These are phyloP conservation scores for Coemansia sp. DNA, from an alignment of 192 early-diverging fungal genomes.

Conservation along the genomic window DNA sequence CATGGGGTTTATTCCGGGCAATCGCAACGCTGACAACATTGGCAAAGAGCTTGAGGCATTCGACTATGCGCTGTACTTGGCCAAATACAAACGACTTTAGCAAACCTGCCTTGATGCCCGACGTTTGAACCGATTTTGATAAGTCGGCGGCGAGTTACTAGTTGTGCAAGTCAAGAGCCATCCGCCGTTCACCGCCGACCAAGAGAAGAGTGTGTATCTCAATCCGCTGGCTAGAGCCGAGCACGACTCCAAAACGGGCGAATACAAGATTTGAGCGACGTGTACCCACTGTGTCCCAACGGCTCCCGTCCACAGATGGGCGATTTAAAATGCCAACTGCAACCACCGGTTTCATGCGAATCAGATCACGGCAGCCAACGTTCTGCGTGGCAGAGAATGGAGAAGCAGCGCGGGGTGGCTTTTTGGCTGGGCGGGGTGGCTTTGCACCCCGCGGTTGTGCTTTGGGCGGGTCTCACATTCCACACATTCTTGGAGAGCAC, in stretches of 20 bases:
- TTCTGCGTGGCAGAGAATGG: slow-evolving; percentile 1
- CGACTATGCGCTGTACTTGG: slow-evolving; percentile 83
- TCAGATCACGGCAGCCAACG: background rate
- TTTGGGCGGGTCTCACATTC: slow-evolving; percentile 15
- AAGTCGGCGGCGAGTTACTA: slow-evolving; percentile 88
- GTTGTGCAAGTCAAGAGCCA: slow-evolving; percentile 81
- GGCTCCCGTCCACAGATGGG: background rate
- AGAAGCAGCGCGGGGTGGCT: slow-evolving; percentile 64
- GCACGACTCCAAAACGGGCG: slow-evolving; percentile 48
- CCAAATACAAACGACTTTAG: slow-evolving; percentile 90
- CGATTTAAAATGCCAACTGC: background rate
- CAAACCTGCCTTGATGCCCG: no score
- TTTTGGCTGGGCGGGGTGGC: slow-evolving; percentile 55
- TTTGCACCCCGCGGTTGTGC: slow-evolving; percentile 1
- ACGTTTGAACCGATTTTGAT: slow-evolving; percentile 93
- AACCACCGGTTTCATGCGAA: no score
- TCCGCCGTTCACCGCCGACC: slow-evolving; percentile 79
- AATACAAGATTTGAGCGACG: background rate
- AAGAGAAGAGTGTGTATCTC: slow-evolving; percentile 80
- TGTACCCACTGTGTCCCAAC: background rate
- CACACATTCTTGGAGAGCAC: slow-evolving; percentile 13
- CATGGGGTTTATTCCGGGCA: slow-evolving; percentile 86
- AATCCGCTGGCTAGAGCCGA: slow-evolving; percentile 81
- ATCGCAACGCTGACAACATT: slow-evolving; percentile 68
- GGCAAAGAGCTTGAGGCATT: slow-evolving; percentile 69